These are phyloP conservation scores for Auriscalpium vulgare DNA, from an alignment of 768 basidiomycete genomes.

Conservation along the genomic window DNA sequence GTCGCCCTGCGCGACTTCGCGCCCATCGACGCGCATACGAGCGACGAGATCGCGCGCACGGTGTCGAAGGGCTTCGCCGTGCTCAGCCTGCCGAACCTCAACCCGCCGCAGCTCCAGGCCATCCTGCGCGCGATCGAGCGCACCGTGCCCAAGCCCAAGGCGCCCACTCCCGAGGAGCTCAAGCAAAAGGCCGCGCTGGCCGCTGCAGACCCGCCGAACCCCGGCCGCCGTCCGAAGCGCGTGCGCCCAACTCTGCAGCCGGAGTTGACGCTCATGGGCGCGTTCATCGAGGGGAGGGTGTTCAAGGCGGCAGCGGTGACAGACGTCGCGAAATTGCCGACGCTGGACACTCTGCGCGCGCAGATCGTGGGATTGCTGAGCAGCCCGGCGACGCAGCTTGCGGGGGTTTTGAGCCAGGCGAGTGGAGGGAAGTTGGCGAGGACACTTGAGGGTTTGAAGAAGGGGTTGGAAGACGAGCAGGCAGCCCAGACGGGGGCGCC, in stretches of 20 bases:
- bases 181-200: slow-evolving; percentile 37
- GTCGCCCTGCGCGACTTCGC: slow-evolving; percentile 61
- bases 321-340: slow-evolving; percentile 66
- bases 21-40: slow-evolving; percentile 39
- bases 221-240: slow-evolving; percentile 62
- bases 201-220: slow-evolving; percentile 58
- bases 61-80: slow-evolving; percentile 58
- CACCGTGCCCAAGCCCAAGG: slow-evolving; percentile 51
- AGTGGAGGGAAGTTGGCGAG: slow-evolving; percentile 61
- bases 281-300: slow-evolving; percentile 68
- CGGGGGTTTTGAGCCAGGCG: slow-evolving; percentile 61
- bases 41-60: slow-evolving; percentile 45
- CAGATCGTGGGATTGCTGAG: slow-evolving; percentile 84
- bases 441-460: slow-evolving; percentile 69
- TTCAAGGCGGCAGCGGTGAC: slow-evolving; percentile 52
- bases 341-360: slow-evolving; percentile 65
- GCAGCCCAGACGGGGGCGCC: background rate
- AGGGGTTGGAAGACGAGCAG: slow-evolving; percentile 49
- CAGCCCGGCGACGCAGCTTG: slow-evolving; percentile 64
- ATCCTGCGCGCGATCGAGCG: slow-evolving; percentile 62
- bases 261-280: slow-evolving; percentile 67
- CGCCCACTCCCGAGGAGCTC: slow-evolving; percentile 44
- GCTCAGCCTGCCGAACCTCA: slow-evolving; percentile 54
- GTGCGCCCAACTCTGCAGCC: slow-evolving; percentile 48
- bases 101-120: slow-evolving; percentile 64